Conservation (phyloP, 1,284 basidiomycete genomes). For the Rhizoctonia solani region DNA sequence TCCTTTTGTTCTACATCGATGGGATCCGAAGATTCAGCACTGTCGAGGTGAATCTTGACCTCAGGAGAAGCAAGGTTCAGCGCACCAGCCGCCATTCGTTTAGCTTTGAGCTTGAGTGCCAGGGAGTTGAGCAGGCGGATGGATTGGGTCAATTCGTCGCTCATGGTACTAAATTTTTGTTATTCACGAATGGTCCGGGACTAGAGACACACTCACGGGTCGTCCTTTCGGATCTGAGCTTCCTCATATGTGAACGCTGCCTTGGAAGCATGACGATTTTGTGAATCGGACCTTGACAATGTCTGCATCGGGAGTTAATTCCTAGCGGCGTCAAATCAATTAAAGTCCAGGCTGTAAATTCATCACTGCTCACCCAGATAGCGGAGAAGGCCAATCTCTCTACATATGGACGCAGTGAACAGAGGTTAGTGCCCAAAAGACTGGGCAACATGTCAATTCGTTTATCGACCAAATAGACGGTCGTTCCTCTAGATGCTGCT, state of each 20-base stretch:
- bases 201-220: constrained; percentile 61
- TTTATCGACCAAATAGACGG: constrained; percentile 98
- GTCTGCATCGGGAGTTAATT: constrained; percentile 82
- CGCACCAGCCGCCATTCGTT: constrained; percentile 91
- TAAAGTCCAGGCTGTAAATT: background rate
- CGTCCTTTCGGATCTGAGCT: constrained; percentile 93
- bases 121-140: constrained; percentile 90
- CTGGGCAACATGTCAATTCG: constrained; percentile 98
- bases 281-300: constrained; percentile 91
- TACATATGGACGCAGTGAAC: constrained; percentile 90
- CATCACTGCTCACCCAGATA: constrained; percentile 76
- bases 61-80: constrained; percentile 97
- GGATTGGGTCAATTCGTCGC: constrained; percentile 84
- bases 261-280: constrained; percentile 97
- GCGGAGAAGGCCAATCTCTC: constrained; percentile 95
- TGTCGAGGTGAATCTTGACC: constrained; percentile 95
- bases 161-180: constrained; percentile 49
- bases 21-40: constrained; percentile 89
- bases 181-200: background rate
- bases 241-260: constrained; percentile 98
- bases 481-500: constrained; percentile 93
- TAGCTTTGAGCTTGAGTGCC: constrained; percentile 83
- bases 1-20: constrained; percentile 98
- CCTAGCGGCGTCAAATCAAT: constrained; percentile 53
- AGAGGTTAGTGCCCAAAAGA: constrained; percentile 94